Evolutionary conservation across 2,329 filamentous ascomycete species (phyloP), one percentile per base, ranked within the genome.

Genomic region (Orbilia quercus): DNA sequence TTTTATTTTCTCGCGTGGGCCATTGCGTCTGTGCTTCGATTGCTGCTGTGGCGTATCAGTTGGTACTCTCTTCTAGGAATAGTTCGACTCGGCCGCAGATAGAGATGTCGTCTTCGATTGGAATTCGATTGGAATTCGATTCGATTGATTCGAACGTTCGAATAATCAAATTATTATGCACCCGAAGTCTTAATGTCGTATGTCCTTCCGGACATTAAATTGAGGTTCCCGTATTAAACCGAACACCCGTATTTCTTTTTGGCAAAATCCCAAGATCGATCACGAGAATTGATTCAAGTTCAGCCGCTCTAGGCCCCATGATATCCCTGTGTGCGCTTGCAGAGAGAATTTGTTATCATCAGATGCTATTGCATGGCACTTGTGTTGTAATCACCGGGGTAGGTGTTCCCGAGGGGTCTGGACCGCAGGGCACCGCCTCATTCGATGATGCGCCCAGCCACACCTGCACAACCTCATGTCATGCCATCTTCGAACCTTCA

Each of bases 381-480:
- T 38, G 64, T 34, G 64, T 69, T 60, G 55, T 48, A 34, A 67
- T 69, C 47, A 55, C 55, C 22, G 20, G 38, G 16, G 53, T 62
- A 60, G 59, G 67, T 25, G 59, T 65, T 60, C 59, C 67, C 53
- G 67, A 60, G 40, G 16, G 62, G 67, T 65, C 67, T 60, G 53
- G 67, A 72, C 54, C 50, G 34, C 44, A 3, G 28, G 2, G 59
- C 67, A 72, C 67, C 67, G 67, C 67, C 67, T 54, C 67, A 59
- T 28, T 53, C 38, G n/a, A 54, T 47, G 65, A 54, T 59, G 47
- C 44, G 67, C 59, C n/a, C 44, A 72, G 67, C 67, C 67, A 72
- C 67, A 72, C 23, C 7, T 44, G 53, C 53, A 57, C 38, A 57
- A 57, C 53, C 38, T 57, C 53, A 57, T 57, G 54, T 59, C 63